Conservation (phyloP, 1,284 basidiomycete species). For the Leccinum pallidistipes region DNA sequence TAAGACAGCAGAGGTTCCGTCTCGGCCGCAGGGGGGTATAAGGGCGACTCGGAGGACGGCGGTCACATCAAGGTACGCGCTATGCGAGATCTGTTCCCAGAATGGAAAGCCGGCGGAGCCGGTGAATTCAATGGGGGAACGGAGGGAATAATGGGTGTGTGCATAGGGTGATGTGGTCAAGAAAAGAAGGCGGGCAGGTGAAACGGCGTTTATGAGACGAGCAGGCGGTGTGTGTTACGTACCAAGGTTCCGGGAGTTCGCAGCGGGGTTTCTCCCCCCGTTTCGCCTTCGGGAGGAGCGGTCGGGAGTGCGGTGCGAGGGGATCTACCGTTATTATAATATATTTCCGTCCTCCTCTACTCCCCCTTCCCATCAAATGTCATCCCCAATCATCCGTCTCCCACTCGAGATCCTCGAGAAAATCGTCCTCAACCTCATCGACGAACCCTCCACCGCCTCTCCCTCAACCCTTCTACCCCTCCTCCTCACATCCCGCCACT, state of each 20-base stretch:
- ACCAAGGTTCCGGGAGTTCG: not conserved
- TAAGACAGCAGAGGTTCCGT: conserved; percentile 17
- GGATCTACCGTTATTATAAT: conserved; percentile 13
- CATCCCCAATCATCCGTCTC: conserved; percentile 36
- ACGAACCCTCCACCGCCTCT: conserved; percentile 41
- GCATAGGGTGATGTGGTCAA: not conserved
- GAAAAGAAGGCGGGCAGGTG: conserved; percentile 10
- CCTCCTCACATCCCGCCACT: conserved; percentile 32
- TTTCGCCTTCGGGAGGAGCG: conserved; percentile 11
- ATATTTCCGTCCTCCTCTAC: not conserved
- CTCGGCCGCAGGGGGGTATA: conserved; percentile 2
- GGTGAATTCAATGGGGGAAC: conserved; percentile 5
- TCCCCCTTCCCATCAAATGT: conserved; percentile 5
- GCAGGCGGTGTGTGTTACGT: not conserved
- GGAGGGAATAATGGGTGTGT: not conserved
- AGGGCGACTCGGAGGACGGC: not conserved
- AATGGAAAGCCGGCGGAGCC: conserved; percentile 1
- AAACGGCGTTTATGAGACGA: conserved; percentile 27
- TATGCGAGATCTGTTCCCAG: not conserved
- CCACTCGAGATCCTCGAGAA: conserved; percentile 60
- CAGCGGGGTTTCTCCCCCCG: not conserved
- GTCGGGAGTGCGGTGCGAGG: conserved; percentile 2
- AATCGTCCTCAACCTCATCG: conserved; percentile 52
- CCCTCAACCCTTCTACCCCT: conserved; percentile 48
- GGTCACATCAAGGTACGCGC: not conserved